Base-by-base conservation (phyloP, 208 protist species). In the Acanthamoeba royreba region DNA sequence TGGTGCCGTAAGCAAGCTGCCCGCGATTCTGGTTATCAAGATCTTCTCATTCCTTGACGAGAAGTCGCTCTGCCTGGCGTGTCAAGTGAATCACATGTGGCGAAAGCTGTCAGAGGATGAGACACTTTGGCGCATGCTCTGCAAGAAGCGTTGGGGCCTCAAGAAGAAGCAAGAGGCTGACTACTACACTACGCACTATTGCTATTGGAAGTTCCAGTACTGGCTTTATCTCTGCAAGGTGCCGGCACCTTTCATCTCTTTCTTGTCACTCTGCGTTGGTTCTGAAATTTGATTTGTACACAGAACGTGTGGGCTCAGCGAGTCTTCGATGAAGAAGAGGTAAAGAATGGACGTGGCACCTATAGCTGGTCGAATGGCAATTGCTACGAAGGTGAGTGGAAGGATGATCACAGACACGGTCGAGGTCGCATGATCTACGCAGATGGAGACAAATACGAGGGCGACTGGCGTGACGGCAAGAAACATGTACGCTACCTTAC, bases 361-460 rank as follows among this genome's bases (percentile, higher is more conserved):
- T 85, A 85, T 42, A 49, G 38, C 72, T 85, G 72, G 72, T 53
- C 42, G 22, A 85, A 85, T 42, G 72, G 72, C 9, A 85, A 85
- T 31, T 52, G 72, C 72, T 85, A 85, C 72, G 72, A 85, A 31
- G 72, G 69, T 79, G 72, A 85, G 72, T 85, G 72, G 72, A 45
- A 22, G 72, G 72, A 85, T 42, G 72, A 85, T 42, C 72, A 89
- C 47, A 55, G 49, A 15, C 81, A 95, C 58, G 94, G 94, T 33
- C 61, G 85, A 15, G 94, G 94, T 15, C 74, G 61, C 19, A 52
- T 55, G 38, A 93, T 53, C 28, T 95, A 79, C 72, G 52, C 92
- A 61, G 85, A 94, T 47, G 81, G 81, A 8, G 81, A 89, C 81
- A 89, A 53, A 49, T 89, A 89, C 81, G 49, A 53, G 52, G 81